phyloP scores from a whole-genome alignment of 139 green algal species.

The Yamagishiella unicocca region DNA sequence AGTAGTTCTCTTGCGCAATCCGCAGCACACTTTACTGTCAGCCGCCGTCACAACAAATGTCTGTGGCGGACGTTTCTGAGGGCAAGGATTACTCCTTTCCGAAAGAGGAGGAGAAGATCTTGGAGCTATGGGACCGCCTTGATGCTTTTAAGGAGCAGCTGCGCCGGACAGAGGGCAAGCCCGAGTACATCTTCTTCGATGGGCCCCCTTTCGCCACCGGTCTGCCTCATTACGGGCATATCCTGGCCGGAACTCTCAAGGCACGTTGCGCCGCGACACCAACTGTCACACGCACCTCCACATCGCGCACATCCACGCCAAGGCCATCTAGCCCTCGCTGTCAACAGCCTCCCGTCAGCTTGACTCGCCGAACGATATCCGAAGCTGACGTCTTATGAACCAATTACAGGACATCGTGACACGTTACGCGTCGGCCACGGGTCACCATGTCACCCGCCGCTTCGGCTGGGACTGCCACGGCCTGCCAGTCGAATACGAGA shows the following conservation, averaged over 20 bases:
- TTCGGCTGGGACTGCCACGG: constrained; percentile 99
- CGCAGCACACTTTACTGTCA: not conserved
- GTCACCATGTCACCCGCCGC: constrained; percentile 90
- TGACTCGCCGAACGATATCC: no score
- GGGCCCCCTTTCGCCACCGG: constrained; percentile 98
- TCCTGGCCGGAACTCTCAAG: constrained; percentile 99
- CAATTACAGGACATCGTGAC: constrained; percentile 94
- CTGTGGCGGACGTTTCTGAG: constrained; percentile 68
- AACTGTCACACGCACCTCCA: no score
- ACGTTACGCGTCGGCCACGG: constrained; percentile 89
- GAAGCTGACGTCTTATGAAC: no score
- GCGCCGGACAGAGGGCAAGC: constrained; percentile 86
- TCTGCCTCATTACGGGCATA: constrained; percentile 98
- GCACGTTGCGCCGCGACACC: no score
- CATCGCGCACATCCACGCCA: no score
- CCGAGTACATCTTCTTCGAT: constrained; percentile 98
- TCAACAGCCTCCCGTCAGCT: no score
- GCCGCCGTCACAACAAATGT: constrained; percentile 20
- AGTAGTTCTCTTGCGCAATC: no score
- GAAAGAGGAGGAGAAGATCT: constrained; percentile 85
- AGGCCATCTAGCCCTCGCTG: no score
- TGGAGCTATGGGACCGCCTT: constrained; percentile 88
- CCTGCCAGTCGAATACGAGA: constrained; percentile 99
- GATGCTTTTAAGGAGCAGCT: constrained; percentile 94
- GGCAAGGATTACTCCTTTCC: constrained; percentile 92